These are phyloP conservation scores for Aspergillus texensis DNA, from an alignment of 2,329 filamentous ascomycete species.

Conservation along the genomic window DNA sequence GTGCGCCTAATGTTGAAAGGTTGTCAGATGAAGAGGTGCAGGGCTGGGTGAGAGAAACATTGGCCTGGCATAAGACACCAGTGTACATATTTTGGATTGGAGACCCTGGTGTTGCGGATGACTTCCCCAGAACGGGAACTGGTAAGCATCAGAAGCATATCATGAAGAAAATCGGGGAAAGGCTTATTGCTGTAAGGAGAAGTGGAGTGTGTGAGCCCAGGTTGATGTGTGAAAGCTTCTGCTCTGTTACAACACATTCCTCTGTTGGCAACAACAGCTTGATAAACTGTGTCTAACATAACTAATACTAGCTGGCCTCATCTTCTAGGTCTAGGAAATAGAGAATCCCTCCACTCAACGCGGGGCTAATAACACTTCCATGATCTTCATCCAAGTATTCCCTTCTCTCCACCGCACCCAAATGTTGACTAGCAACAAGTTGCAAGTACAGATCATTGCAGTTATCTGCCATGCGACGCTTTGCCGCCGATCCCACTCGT, in stretches of 20 bases:
- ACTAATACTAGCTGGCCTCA: neutral
- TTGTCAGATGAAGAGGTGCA: constrained; percentile 55
- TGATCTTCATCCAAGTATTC: constrained; percentile 37
- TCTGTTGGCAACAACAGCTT: neutral
- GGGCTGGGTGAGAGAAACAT: constrained; percentile 60
- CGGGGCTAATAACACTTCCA: constrained; percentile 33
- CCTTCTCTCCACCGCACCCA: constrained; percentile 20
- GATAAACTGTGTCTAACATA: neutral
- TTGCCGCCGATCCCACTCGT: constrained; percentile 16
- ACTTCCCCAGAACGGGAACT: constrained; percentile 66
- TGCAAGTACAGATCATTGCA: constrained; percentile 24
- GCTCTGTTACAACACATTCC: neutral
- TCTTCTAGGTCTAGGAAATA: constrained; percentile 18
- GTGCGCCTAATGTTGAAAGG: constrained; percentile 22
- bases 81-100: constrained; percentile 73
- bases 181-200: neutral
- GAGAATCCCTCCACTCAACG: constrained; percentile 28
- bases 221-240: neutral
- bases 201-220: neutral
- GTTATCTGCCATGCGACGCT: constrained; percentile 31
- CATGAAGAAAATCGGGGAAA: constrained; percentile 47
- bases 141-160: constrained; percentile 67
- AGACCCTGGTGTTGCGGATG: constrained; percentile 49
- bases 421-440: constrained; percentile 15
- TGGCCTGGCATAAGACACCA: constrained; percentile 67